Base-by-base conservation (phyloP, 2,329 filamentous ascomycete species). In the Penicillium sp. region DNA sequence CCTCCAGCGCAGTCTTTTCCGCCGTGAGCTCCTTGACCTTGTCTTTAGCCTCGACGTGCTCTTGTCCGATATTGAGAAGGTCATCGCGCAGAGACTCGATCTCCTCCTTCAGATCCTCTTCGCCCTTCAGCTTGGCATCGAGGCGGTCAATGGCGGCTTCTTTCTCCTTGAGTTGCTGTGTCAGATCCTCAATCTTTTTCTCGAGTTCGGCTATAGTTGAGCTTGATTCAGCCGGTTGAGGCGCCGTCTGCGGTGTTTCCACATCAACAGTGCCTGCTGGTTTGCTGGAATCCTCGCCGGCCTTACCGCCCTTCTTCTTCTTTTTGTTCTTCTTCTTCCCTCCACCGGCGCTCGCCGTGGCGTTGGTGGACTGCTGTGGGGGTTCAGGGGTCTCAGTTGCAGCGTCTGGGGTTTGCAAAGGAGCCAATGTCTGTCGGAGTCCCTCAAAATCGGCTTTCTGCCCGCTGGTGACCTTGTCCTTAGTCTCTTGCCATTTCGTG, bases 21-120 rank as follows among this genome's bases (percentile, higher is more conserved):
- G 82, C 82, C 65, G 88, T 83, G 0, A 96, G 83, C 58, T 86
- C 82, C 78, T 96, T 88, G 55, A 88, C 78, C 74, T 86, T 88
- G 67, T 95, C 88, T 76, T 93, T 94, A 15, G 91, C 89, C 67
- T 91, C 89, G 11, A 96, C 92, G 70, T 94, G 90, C 63, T 96
- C 91, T 68, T 93, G 87, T 9, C 93, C 93, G 64, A 96, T 88
- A 53, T 87, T 84, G 48, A 94, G 79, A 7, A 98, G 81, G 66
- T 93, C 91, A 60, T 96, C 92, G 55, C 90, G 87, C 63, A 98
- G 81, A 3, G 86, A 88, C 70, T 96, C 92, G 62, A 97, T 91
- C 77, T 98, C 93, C 70, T 97, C 93, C 29, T 87, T 85, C 48
- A 96, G 81, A 21, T 90, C 89, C 58, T 94, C 91, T 70, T 89